Evolutionary conservation across 495 filamentous ascomycete genomes (phyloP).

Genomic region (Talaromyces stipitatus): DNA sequence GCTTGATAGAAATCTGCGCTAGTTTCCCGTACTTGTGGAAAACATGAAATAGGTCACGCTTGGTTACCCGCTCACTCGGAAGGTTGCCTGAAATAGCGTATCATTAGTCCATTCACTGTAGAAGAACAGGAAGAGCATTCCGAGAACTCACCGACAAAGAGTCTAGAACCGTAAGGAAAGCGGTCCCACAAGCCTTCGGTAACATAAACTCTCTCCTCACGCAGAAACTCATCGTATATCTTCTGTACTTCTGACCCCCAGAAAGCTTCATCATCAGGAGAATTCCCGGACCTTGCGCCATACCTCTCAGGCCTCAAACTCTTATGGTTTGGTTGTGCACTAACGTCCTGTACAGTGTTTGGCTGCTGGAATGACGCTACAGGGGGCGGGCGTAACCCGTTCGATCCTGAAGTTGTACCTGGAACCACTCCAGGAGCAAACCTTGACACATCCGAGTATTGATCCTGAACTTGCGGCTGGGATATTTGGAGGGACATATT

Average conservation of each 20-base stretch:
- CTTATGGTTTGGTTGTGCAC: slow-evolving; percentile 19
- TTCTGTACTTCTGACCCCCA: slow-evolving; percentile 60
- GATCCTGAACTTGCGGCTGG: slow-evolving; percentile 23
- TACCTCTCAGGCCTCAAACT: slow-evolving; percentile 24
- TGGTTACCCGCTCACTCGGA: slow-evolving; percentile 85
- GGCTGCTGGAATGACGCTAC: slow-evolving; percentile 46
- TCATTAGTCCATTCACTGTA: not conserved
- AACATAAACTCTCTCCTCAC: slow-evolving; percentile 71
- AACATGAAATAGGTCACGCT: slow-evolving; percentile 83
- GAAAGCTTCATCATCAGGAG: slow-evolving; percentile 38
- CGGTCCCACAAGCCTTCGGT: slow-evolving; percentile 89
- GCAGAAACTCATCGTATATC: slow-evolving; percentile 75
- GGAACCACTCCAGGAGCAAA: slow-evolving; percentile 36
- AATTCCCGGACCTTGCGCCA: slow-evolving; percentile 17
- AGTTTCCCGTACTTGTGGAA: slow-evolving; percentile 82
- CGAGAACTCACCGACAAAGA: slow-evolving; percentile 80
- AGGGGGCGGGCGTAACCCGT: slow-evolving; percentile 53
- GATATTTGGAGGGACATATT: slow-evolving; percentile 28
- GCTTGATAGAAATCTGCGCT: slow-evolving; percentile 93
- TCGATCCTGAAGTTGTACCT: slow-evolving; percentile 44
- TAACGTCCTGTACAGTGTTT: slow-evolving; percentile 20
- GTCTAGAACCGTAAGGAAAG: slow-evolving; percentile 74
- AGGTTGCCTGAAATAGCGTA: slow-evolving; percentile 76
- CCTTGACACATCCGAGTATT: slow-evolving; percentile 27
- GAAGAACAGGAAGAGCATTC: not conserved